A percentile compares a stretch with the other conserved stretches of the same genome.
Evolutionary conservation across 345 rosid species (phyloP).

Genomic region (Citrus mangshanensis): DNA sequence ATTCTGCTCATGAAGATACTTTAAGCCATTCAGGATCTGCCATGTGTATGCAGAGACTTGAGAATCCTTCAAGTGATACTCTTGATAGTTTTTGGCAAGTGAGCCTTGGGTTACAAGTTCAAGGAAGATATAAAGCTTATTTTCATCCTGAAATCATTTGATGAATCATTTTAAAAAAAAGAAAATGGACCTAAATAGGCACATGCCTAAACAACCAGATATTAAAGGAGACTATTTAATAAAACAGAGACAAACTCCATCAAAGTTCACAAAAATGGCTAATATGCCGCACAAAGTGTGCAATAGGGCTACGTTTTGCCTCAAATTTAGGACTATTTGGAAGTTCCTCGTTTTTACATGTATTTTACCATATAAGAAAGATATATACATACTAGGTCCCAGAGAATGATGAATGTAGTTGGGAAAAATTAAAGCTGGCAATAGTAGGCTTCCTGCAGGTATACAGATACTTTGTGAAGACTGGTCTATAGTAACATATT

Average conservation of each 20-base stretch:
- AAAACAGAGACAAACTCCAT: background rate
- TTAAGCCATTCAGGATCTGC: conserved; percentile 74
- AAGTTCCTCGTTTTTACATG: background rate
- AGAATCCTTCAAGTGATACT: conserved; percentile 57
- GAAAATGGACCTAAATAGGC: background rate
- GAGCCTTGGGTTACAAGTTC: conserved; percentile 83
- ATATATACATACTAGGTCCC: background rate
- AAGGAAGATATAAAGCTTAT: conserved; percentile 74
- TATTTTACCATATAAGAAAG: background rate
- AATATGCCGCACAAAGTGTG: background rate
- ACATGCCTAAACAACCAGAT: background rate
- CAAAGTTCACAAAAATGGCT: background rate
- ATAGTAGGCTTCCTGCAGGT: background rate
- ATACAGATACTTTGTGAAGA: background rate
- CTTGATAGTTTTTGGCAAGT: conserved; percentile 55
- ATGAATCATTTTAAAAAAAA: background rate
- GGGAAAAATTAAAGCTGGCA: background rate
- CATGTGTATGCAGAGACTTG: conserved; percentile 72
- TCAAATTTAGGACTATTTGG: background rate
- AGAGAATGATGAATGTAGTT: background rate
- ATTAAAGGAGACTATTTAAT: background rate
- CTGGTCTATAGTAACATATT: background rate
- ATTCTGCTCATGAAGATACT: conserved; percentile 74
- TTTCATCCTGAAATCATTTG: conserved; percentile 51
- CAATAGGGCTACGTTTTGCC: background rate